Evolutionary conservation across 495 filamentous ascomycete species (phyloP), one percentile per base, ranked within the genome.

Genomic region (Trichoderma reesei): DNA sequence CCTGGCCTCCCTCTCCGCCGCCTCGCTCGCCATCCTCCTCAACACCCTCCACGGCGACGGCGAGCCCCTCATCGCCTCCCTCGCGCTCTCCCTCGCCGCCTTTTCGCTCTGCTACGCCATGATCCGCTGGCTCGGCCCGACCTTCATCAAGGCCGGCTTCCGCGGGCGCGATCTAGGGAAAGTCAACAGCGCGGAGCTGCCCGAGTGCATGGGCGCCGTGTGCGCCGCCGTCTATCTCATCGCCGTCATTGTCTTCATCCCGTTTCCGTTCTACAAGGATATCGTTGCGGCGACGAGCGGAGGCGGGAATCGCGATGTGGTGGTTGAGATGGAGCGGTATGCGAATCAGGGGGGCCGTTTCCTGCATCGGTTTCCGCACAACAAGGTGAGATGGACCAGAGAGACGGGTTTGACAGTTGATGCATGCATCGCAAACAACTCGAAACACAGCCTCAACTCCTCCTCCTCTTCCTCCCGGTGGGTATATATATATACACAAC

Each of bases 181-280:
- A 76, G 75, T 83, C 62, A 72, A 80, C 62, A 85, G 80, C 63
- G 84, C 75, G 64, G 84, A 86, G 64, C 87, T 97, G 68, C 94
- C 94, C 14, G 94, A 99, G 75, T 91, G 90, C 37, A 98, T 99
- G 95, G 94, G 94, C n/a, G 91, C 88, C 20, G 85, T 98, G 54
- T 96, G 90, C 73, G 94, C 95, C 2, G 85, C 94, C 39, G 90
- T 98, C 1, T 98, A 97, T 76, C 79, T 99, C 37, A 78, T 98
- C 33, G 80, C 83, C 5, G 83, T 96, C 38, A 95, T 98, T 62
- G 72, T 90, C 38, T 98, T 99, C 72, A 90, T 98, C 63, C 94
- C 94, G 0, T 98, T 97, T 74, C 87, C 91, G 3, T 98, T 99
- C 75, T 98, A 96, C 78, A 93, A 96, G 74, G 92, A 99, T 70